These are phyloP conservation scores for Beauveria bassiana DNA, from an alignment of 2,329 filamentous ascomycete species.

Conservation along the genomic window DNA sequence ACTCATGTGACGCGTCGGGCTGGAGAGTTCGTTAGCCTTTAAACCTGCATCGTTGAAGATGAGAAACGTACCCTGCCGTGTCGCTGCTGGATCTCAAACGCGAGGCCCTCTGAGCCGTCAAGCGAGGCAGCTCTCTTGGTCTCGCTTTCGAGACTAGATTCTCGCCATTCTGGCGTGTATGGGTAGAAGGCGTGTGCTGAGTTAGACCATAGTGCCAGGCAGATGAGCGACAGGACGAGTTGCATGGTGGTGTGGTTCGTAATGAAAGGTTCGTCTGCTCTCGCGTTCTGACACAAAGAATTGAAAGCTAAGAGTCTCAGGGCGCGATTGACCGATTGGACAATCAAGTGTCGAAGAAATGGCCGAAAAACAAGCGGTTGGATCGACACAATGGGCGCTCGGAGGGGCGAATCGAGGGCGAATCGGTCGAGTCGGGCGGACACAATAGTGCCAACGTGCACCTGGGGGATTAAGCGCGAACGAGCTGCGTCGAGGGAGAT, in stretches of 20 bases:
- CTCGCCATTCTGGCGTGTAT: constrained; percentile 32
- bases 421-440: background rate
- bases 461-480: background rate
- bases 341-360: background rate
- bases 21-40: constrained; percentile 15
- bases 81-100: constrained; percentile 35
- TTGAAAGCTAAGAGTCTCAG: background rate
- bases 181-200: constrained; percentile 41
- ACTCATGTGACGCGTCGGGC: constrained; percentile 27
- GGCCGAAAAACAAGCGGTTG: background rate
- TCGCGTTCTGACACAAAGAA: background rate
- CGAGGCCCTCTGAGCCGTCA: constrained; percentile 21
- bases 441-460: background rate
- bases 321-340: background rate
- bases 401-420: background rate
- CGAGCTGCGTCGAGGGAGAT: background rate
- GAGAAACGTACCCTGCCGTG: constrained; percentile 21
- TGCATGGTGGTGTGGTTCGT: constrained; percentile 28
- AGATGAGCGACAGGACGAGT: constrained; percentile 30
- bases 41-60: background rate
- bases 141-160: constrained; percentile 17
- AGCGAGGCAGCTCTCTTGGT: constrained; percentile 18
- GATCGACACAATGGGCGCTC: background rate
- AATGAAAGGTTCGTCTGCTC: background rate
- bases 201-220: constrained; percentile 40